Percentiles rank a stretch among this genome's conserved stretches.
Conservation (phyloP, 2,329 filamentous ascomycete species). For the Hypoxylon sp. region DNA sequence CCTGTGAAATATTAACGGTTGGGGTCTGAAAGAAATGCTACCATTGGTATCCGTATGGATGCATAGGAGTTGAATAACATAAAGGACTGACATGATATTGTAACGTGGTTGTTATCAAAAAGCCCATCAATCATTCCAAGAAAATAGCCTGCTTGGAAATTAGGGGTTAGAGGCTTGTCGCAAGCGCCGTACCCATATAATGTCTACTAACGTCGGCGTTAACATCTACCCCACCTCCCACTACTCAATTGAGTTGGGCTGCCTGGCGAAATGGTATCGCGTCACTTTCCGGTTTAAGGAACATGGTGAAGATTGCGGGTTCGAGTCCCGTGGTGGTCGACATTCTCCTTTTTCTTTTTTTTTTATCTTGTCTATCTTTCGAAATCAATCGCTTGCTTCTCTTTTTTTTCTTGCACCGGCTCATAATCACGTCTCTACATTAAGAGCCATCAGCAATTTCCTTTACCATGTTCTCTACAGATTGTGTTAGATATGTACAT, state of each 20-base stretch:
- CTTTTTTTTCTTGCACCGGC: neutral
- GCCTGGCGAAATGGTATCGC: conserved; percentile 48
- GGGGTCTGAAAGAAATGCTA: too few relatives aligned
- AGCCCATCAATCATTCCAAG: neutral
- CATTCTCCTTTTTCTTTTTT: conserved; percentile 10
- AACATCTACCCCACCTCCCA: conserved; percentile 30
- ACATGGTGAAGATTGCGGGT: conserved; percentile 48
- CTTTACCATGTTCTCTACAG: too few relatives aligned
- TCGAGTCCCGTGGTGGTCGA: conserved; percentile 48
- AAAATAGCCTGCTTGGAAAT: neutral
- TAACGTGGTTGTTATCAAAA: neutral
- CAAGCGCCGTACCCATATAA: conserved; percentile 4
- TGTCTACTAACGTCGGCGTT: conserved; percentile 10
- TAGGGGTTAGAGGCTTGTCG: conserved; percentile 22
- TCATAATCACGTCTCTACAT: neutral
- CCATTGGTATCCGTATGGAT: too few relatives aligned
- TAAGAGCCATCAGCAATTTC: too few relatives aligned
- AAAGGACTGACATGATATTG: neutral
- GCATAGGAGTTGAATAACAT: neutral
- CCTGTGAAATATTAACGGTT: too few relatives aligned
- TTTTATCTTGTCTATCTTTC: conserved; percentile 4
- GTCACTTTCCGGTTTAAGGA: conserved; percentile 46
- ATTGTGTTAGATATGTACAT: too few relatives aligned
- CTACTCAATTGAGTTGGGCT: conserved; percentile 21
- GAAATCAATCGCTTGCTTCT: neutral